Evolutionary conservation across 805 yeast genomes (phyloP).

Genomic region (Metschnikowia bowlesiae): DNA sequence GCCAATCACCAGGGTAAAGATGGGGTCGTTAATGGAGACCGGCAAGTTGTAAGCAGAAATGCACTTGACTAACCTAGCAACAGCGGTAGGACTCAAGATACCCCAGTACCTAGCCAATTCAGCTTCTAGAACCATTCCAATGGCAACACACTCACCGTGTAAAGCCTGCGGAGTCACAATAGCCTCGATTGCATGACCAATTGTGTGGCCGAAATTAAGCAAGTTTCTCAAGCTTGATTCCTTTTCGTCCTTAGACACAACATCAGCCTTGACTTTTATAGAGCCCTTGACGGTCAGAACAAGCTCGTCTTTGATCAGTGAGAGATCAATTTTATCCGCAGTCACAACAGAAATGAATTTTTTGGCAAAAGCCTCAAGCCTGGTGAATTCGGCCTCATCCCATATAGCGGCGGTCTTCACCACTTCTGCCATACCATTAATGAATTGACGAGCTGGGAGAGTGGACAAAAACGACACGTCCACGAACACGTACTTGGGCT

Average conservation of each 20-base stretch:
- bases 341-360: constrained; percentile 64
- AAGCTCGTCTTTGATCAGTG: constrained; percentile 67
- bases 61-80: constrained; percentile 81
- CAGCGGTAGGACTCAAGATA: constrained; percentile 85
- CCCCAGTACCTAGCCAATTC: constrained; percentile 92
- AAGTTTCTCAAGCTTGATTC: constrained; percentile 92
- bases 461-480: constrained; percentile 85
- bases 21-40: constrained; percentile 65
- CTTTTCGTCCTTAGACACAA: constrained; percentile 89
- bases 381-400: constrained; percentile 82
- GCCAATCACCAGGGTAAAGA: constrained; percentile 62
- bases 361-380: constrained; percentile 75
- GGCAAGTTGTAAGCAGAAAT: constrained; percentile 86
- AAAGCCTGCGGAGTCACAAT: constrained; percentile 91
- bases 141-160: constrained; percentile 99
- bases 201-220: constrained; percentile 92
- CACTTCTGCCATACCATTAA: constrained; percentile 98
- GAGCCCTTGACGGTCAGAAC: constrained; percentile 79
- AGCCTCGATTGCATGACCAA: constrained; percentile 99
- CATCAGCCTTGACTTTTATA: constrained; percentile 86
- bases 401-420: constrained; percentile 97
- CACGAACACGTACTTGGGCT: constrained; percentile 81
- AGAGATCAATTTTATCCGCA: constrained; percentile 44
- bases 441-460: constrained; percentile 87
- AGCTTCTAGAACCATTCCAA: constrained; percentile 92